phyloP scores from a whole-genome alignment of 352 stramenopile species.

The Phytophthora citrophthora region DNA sequence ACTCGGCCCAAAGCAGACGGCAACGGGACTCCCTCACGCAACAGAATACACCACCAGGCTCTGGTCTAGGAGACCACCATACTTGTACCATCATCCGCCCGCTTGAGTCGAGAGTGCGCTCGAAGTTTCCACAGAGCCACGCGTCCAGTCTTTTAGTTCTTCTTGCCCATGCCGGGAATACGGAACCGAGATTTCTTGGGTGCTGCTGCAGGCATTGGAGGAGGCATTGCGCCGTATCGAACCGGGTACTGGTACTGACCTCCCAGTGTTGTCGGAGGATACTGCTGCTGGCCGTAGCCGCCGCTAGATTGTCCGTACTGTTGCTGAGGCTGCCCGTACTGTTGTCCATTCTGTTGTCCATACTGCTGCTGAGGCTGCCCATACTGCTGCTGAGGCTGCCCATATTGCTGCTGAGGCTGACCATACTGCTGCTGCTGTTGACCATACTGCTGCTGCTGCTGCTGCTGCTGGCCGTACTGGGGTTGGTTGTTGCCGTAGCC shows the following conservation, averaged over 20 bases:
- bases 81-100: conserved; percentile 21
- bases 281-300: conserved; percentile 25
- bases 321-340: conserved; percentile 13
- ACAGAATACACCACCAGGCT: conserved; percentile 38
- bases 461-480: conserved; percentile 20
- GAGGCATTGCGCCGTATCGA: conserved; percentile 55
- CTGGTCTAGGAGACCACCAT: conserved; percentile 21
- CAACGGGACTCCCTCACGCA: conserved; percentile 14
- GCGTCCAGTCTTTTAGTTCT: conserved; percentile 65
- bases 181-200: conserved; percentile 80
- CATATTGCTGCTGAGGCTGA: conserved; percentile 26
- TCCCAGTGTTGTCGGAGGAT: conserved; percentile 38
- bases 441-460: conserved; percentile 21
- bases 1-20: conserved; percentile 20
- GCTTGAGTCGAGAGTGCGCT: conserved; percentile 18
- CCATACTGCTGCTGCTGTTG: conserved; percentile 18
- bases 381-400: conserved; percentile 29
- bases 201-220: conserved; percentile 54
- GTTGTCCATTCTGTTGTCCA: conserved; percentile 37
- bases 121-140: conserved; percentile 15
- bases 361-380: conserved; percentile 30
- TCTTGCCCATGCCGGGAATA: conserved; percentile 72
- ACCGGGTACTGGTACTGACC: conserved; percentile 65
- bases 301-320: background rate
- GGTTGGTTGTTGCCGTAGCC: conserved; percentile 39